Evolutionary conservation across 2,329 filamentous ascomycete genomes (phyloP).

Genomic region (Pseudogymnoascus verrucosus): DNA sequence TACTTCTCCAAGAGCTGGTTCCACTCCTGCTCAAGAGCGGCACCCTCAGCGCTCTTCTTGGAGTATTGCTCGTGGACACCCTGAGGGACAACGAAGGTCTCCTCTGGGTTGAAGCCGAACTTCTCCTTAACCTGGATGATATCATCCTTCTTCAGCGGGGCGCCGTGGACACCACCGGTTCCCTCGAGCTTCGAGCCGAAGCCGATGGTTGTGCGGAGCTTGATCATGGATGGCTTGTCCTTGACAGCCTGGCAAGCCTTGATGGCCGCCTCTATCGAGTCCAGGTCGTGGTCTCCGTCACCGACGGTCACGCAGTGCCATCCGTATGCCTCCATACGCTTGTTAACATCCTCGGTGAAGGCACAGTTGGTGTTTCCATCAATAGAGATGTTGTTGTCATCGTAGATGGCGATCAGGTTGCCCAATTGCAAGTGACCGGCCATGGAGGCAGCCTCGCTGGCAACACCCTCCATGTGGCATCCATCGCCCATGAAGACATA

Average conservation of each 20-base stretch:
- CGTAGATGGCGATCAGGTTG: slow-evolving; percentile 94
- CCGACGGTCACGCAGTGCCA: slow-evolving; percentile 84
- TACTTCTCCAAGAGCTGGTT: slow-evolving; percentile 90
- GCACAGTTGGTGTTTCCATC: slow-evolving; percentile 93
- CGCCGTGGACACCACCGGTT: slow-evolving; percentile 92
- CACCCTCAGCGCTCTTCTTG: slow-evolving; percentile 78
- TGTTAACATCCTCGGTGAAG: slow-evolving; percentile 93
- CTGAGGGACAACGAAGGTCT: slow-evolving; percentile 89
- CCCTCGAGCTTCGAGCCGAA: slow-evolving; percentile 90
- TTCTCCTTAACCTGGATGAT: slow-evolving; percentile 87
- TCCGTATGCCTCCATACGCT: slow-evolving; percentile 94
- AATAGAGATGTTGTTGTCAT: slow-evolving; percentile 95
- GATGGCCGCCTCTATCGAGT: slow-evolving; percentile 81
- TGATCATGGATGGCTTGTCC: slow-evolving; percentile 95
- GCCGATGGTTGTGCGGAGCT: slow-evolving; percentile 94
- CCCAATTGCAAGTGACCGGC: slow-evolving; percentile 96
- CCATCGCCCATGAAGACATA: slow-evolving; percentile 96
- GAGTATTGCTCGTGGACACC: slow-evolving; percentile 87
- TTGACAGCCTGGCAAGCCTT: slow-evolving; percentile 76
- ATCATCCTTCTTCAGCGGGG: slow-evolving; percentile 90
- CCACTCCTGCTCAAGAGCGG: slow-evolving; percentile 89
- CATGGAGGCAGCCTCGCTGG: slow-evolving; percentile 81
- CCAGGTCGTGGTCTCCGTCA: slow-evolving; percentile 83
- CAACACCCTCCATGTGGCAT: slow-evolving; percentile 97
- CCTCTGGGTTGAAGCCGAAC: slow-evolving; percentile 92